A percentile compares a stretch with the other conserved stretches of the same genome.
Evolutionary conservation across 2,329 filamentous ascomycete species (phyloP).

Genomic region (Venturiaceae sp.): DNA sequence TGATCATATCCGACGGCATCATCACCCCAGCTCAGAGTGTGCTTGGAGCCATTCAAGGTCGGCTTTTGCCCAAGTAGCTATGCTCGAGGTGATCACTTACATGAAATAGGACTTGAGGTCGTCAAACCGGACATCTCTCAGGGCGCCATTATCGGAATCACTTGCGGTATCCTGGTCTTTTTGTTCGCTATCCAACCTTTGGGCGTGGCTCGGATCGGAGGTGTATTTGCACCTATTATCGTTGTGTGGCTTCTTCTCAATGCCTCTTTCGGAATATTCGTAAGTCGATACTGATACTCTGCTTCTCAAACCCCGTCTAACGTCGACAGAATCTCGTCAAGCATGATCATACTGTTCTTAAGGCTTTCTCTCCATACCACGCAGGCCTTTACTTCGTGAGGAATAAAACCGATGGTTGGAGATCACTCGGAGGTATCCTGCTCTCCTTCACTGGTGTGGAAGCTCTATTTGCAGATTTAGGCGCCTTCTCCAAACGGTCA

Average conservation of each 20-base stretch:
- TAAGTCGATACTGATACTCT: background rate
- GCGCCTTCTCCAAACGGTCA: constrained; percentile 58
- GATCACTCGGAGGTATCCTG: constrained; percentile 54
- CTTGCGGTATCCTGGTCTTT: constrained; percentile 54
- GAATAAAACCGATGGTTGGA: constrained; percentile 51
- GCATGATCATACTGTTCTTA: constrained; percentile 39
- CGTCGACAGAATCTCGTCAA: constrained; percentile 33
- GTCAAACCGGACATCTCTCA: constrained; percentile 46
- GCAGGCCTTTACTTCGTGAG: constrained; percentile 51
- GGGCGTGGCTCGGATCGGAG: constrained; percentile 51
- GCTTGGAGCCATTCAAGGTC: constrained; percentile 58
- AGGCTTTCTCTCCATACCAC: constrained; percentile 45
- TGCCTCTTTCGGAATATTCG: constrained; percentile 48
- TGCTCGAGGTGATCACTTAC: too few relatives aligned
- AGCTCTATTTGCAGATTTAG: constrained; percentile 68
- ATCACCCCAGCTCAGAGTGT: constrained; percentile 62
- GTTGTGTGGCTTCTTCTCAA: constrained; percentile 60
- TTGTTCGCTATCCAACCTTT: constrained; percentile 59
- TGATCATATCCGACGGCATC: constrained; percentile 59
- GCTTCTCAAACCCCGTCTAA: background rate
- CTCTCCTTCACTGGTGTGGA: constrained; percentile 70
- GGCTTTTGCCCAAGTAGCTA: too few relatives aligned
- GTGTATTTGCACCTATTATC: constrained; percentile 55
- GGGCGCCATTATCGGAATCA: constrained; percentile 50
- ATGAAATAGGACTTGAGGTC: too few relatives aligned